Conservation (phyloP, 257 asterid genomes). For the Echium plantagineum region DNA sequence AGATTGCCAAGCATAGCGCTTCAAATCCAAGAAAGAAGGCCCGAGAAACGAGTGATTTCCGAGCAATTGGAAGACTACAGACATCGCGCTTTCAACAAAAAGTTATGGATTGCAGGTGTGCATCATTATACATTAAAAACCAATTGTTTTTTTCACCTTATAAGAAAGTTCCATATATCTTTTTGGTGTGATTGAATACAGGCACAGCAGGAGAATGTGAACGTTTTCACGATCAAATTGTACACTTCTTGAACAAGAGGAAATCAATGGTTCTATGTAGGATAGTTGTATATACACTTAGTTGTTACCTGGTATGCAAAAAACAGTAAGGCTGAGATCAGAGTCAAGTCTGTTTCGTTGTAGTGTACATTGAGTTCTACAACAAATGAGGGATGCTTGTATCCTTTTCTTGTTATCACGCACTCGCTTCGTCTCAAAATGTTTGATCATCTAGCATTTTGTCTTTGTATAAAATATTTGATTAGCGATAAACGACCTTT, state of each 20-base stretch:
- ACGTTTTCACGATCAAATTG: background rate
- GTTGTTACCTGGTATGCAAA: background rate
- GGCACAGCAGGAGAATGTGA: slow-evolving; percentile 3
- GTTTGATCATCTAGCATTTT: too few species aligned
- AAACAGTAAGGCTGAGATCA: too few species aligned
- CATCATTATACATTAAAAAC: background rate
- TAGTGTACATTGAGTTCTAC: too few species aligned
- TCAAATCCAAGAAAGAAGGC: background rate
- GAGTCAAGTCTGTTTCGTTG: too few species aligned
- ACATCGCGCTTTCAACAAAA: background rate
- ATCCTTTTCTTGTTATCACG: too few species aligned
- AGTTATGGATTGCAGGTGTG: background rate
- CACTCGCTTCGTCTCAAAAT: too few species aligned
- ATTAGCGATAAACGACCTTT: too few species aligned
- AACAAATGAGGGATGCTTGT: too few species aligned
- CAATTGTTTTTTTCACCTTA: background rate
- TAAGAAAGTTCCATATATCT: background rate
- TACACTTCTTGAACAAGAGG: background rate
- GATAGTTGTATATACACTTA: background rate
- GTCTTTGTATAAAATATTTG: too few species aligned
- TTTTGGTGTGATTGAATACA: background rate
- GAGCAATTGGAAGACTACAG: background rate
- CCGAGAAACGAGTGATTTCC: background rate
- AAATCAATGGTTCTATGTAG: background rate
- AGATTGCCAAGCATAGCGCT: background rate